Percentiles rank a stretch among this genome's conserved stretches.
phyloP scores from a whole-genome alignment of 208 protist species.

The Trypanosoma theileri region DNA sequence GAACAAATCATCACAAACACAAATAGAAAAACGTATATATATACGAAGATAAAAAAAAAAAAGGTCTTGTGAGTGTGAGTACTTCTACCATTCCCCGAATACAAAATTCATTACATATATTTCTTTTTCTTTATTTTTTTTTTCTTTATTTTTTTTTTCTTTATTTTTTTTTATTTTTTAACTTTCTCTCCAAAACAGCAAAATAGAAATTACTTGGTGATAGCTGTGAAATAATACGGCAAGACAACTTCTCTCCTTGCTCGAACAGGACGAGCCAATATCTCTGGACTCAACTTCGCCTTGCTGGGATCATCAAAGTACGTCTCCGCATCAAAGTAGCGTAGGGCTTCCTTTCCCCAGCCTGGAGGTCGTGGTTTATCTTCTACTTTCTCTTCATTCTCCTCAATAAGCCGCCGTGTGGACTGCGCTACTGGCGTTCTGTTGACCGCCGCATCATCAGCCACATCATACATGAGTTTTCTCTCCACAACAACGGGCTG shows the following conservation, averaged over 20 bases:
- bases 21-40: neutral
- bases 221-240: conserved; percentile 11
- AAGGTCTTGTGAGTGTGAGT: neutral
- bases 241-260: conserved; percentile 20
- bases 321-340: conserved; percentile 78
- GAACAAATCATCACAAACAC: neutral
- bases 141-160: neutral
- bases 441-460: neutral
- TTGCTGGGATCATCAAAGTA: conserved; percentile 77
- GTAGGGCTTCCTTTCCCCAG: conserved; percentile 68
- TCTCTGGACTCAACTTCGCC: conserved; percentile 39
- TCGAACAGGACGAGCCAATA: conserved; percentile 29
- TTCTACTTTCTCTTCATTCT: neutral
- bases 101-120: neutral
- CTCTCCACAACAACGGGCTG: conserved; percentile 24
- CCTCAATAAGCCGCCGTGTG: conserved; percentile 1
- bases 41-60: conserved; percentile 8
- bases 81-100: neutral
- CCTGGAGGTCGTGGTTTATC: conserved; percentile 45
- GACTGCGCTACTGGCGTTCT: conserved; percentile 16
- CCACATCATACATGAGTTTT: conserved; percentile 18
- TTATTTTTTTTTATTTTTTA: neutral
- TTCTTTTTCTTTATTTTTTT: conserved; percentile 4
- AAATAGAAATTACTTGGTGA: conserved; percentile 9
- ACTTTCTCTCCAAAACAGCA: neutral